Base-by-base conservation (phyloP, 192 early-diverging fungal species). In the Podila epigama region DNA sequence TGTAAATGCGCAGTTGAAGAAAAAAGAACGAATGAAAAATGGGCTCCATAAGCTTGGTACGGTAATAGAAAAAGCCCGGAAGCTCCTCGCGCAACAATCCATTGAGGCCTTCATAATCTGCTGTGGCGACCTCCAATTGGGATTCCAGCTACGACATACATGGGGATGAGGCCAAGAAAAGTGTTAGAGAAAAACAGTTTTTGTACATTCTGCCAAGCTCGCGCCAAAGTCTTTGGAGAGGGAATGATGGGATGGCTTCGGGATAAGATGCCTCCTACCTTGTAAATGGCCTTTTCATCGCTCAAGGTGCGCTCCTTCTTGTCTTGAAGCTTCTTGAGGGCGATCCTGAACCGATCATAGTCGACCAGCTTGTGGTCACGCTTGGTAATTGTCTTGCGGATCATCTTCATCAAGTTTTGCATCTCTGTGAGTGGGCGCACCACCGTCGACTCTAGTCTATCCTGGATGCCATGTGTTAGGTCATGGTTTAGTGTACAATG, bases 311-410 rank as follows among this genome's bases (percentile, higher is more conserved):
- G 68, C 10, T 87, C 86, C 36, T 87, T 84, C 71, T 93, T 92
- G 32, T 84, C 89, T 51, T 88, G 82, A 25, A 95, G 63, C 77
- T 97, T 98, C 41, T 90, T 87, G 33, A 96, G 80, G 18, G 82
- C 80, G 33, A 85, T 81, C 11, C 88, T 75, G 79, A 91, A 90
- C 32, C 97, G 87, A 68, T 99, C 97, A 75, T 93, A 98, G 79
- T 99, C 97, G 10, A 97, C 66, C 37, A 94, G 79, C 82, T 99
- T 99, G 81, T 96, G 95, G 34, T 89, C 86, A 27, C 96, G 88
- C 83, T 99, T 99, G 7, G 85, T 87, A 33, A 98, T 94, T 13
- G 92, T 86, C 70, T 90, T 92, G 75, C 89, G 88, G 39, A 98
- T 92, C 41, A 88, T 81, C 62, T 92, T 89, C 79, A 94, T 82